Percentiles rank a stretch among this genome's conserved stretches.
These are phyloP conservation scores for Euphorbia peplus DNA, from an alignment of 345 rosid genomes.

Conservation along the genomic window DNA sequence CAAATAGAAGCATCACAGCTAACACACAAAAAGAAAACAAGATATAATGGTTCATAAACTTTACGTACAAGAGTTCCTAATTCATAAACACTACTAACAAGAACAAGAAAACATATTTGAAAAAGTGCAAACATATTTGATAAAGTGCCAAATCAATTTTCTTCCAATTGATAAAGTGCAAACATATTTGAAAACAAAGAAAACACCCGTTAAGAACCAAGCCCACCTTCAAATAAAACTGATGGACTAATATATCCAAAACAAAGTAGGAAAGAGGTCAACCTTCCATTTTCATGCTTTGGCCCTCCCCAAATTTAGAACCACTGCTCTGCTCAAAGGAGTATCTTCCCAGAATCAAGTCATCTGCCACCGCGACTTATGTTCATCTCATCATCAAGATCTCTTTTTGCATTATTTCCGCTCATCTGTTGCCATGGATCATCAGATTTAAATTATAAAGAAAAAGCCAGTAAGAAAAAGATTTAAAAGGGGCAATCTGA, in stretches of 20 bases:
- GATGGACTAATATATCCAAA: background rate
- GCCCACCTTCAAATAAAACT: background rate
- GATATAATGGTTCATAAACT: background rate
- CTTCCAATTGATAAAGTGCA: conserved; percentile 12
- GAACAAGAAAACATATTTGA: conserved; percentile 58
- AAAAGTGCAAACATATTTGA: conserved; percentile 20
- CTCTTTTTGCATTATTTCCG: too few species aligned
- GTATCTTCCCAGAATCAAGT: too few species aligned
- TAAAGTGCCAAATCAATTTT: too few species aligned
- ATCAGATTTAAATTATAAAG: too few species aligned
- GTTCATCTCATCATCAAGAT: too few species aligned
- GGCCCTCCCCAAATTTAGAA: conserved; percentile 58
- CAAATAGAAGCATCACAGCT: background rate
- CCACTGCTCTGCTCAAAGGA: too few species aligned
- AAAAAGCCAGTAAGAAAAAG: too few species aligned
- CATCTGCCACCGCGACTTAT: too few species aligned
- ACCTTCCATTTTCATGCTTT: conserved; percentile 67
- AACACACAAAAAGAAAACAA: background rate
- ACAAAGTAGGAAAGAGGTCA: background rate
- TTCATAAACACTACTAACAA: background rate
- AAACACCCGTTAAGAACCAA: too few species aligned
- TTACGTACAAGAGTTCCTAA: background rate
- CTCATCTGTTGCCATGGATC: too few species aligned
- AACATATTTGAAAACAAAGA: too few species aligned
- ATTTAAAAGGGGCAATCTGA: too few species aligned